Evolutionary conservation across 1,284 basidiomycete genomes (phyloP).

Genomic region (Trametes polyzona): DNA sequence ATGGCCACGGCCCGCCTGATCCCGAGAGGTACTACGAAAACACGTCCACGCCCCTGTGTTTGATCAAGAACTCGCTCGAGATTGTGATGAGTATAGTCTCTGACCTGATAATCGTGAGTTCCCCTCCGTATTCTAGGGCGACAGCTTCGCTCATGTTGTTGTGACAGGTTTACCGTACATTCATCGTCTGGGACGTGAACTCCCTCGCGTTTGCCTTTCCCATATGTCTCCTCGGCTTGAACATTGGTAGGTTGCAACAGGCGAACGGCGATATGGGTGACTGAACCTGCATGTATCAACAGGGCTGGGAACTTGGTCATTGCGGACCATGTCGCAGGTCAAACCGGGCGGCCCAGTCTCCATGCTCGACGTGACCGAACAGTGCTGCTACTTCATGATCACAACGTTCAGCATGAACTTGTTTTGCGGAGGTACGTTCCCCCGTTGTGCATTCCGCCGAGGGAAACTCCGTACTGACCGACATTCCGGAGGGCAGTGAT

Average conservation of each 20-base stretch:
- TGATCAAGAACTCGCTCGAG: slow-evolving; percentile 9
- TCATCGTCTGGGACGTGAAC: slow-evolving; percentile 11
- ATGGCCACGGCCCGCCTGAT: slow-evolving; percentile 1
- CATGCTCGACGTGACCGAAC: slow-evolving; percentile 7
- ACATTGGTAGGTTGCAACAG: background rate
- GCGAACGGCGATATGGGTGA: too few species aligned
- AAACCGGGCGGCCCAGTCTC: background rate
- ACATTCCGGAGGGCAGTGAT: too few species aligned
- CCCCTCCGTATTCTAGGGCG: background rate
- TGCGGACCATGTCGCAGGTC: slow-evolving; percentile 8
- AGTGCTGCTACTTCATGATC: slow-evolving; percentile 7
- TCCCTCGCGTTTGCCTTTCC: background rate
- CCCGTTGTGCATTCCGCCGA: too few species aligned
- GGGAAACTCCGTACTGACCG: too few species aligned
- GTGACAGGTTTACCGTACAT: slow-evolving; percentile 15
- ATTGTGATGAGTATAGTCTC: slow-evolving; percentile 9
- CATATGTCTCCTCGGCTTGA: background rate
- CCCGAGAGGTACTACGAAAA: slow-evolving; percentile 1
- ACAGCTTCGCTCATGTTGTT: too few species aligned
- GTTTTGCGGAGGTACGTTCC: slow-evolving; percentile 9
- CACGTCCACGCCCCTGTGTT: background rate
- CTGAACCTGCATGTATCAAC: too few species aligned
- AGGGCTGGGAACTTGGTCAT: slow-evolving; percentile 12
- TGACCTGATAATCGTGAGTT: slow-evolving; percentile 11
- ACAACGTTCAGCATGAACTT: slow-evolving; percentile 11